These are phyloP conservation scores for Tetrahymena malaccensis DNA, from an alignment of 73 alveolate genomes.

Conservation along the genomic window DNA sequence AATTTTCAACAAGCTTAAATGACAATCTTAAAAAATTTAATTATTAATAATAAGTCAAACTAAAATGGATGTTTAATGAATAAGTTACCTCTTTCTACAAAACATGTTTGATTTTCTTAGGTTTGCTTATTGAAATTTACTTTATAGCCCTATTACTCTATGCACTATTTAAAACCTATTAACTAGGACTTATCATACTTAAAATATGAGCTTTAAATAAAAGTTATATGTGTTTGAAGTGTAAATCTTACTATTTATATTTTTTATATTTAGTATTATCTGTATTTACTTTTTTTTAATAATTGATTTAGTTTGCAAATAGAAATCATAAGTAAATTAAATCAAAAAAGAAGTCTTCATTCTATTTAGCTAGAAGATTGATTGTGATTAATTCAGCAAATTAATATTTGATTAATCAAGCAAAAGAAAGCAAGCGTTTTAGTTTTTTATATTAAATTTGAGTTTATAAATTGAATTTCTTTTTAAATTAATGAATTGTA, in stretches of 20 bases:
- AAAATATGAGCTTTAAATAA: not conserved
- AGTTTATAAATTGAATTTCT: not conserved
- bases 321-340: not conserved
- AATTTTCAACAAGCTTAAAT: too few species aligned
- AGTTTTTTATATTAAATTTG: not conserved
- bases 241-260: not conserved
- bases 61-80: not conserved
- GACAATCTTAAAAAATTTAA: not conserved
- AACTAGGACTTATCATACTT: not conserved
- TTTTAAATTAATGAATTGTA: not conserved
- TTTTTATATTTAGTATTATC: not conserved
- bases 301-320: not conserved
- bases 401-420: not conserved
- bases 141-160: not conserved
- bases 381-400: not conserved
- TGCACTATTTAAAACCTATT: not conserved
- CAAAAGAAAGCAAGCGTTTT: not conserved
- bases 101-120: not conserved
- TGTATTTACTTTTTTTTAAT: not conserved
- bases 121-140: not conserved
- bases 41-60: too few species aligned
- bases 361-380: not conserved
- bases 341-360: not conserved
- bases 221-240: not conserved
- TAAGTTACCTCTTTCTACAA: not conserved